Evolutionary conservation across 169 alveolate species (phyloP).

Genomic region (Eimeria praecox): DNA sequence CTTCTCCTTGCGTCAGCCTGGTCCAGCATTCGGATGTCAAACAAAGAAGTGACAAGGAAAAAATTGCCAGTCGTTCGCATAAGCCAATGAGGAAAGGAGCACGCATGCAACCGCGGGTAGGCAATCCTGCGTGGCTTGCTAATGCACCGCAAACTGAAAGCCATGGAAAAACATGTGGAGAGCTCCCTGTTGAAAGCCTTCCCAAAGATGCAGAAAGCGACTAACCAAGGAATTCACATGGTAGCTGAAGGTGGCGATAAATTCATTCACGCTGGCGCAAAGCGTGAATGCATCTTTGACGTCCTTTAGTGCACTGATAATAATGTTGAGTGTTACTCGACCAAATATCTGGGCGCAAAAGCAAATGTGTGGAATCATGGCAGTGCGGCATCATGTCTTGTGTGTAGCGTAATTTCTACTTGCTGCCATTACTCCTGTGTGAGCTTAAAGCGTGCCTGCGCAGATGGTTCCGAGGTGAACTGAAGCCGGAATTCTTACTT

Average conservation of each 20-base stretch:
- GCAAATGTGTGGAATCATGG: not conserved
- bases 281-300: conserved; percentile 47
- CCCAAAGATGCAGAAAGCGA: not conserved
- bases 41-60: not conserved
- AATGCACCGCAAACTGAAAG: not conserved
- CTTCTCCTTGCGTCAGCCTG: conserved; percentile 75
- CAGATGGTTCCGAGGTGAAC: not conserved
- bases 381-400: too few relatives aligned
- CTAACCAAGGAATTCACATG: conserved; percentile 67
- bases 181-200: not conserved
- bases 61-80: not conserved
- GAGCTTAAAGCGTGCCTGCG: not conserved
- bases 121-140: not conserved
- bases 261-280: conserved; percentile 62
- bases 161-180: not conserved
- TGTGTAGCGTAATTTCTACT: not conserved
- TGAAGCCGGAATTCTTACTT: conserved; percentile 32
- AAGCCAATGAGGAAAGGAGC: not conserved
- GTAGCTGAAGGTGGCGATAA: conserved; percentile 59
- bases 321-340: conserved; percentile 43
- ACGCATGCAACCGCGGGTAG: not conserved
- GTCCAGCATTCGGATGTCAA: not conserved
- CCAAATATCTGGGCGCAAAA: conserved; percentile 52
- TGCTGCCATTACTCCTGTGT: not conserved
- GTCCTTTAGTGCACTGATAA: conserved; percentile 43